Percentiles rank a stretch among this genome's conserved stretches.
These are phyloP conservation scores for Leersia perrieri DNA, from an alignment of 176 grass and related monocot species.

Conservation along the genomic window DNA sequence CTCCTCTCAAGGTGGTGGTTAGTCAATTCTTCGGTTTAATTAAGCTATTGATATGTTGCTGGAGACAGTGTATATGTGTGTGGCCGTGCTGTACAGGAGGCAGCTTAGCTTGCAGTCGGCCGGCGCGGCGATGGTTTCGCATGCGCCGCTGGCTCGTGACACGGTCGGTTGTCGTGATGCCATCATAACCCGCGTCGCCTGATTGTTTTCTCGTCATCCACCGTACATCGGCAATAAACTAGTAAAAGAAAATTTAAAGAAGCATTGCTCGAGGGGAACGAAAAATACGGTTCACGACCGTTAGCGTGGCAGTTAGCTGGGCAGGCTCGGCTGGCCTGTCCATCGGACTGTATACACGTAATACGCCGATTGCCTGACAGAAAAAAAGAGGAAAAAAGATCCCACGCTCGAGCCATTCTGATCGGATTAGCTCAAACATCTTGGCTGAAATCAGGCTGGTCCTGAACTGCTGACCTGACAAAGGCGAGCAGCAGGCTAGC, in stretches of 20 bases:
- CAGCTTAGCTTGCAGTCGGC: too few relatives aligned
- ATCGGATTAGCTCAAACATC: background rate
- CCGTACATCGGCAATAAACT: background rate
- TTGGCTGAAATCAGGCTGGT: background rate
- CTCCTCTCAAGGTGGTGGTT: background rate
- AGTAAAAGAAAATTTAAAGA: too few relatives aligned
- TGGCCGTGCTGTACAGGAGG: background rate
- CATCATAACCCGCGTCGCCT: background rate
- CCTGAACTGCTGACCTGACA: too few relatives aligned
- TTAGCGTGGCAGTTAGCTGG: background rate
- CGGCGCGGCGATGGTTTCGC: background rate
- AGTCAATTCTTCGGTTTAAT: background rate
- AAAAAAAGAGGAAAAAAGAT: too few relatives aligned
- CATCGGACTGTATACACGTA: too few relatives aligned
- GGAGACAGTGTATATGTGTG: background rate
- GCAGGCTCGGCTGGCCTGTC: background rate
- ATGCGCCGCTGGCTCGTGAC: conserved; percentile 10
- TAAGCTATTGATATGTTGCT: background rate
- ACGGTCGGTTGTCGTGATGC: background rate
- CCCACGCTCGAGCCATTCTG: too few relatives aligned
- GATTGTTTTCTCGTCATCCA: background rate
- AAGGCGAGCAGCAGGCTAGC: background rate
- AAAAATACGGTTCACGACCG: background rate
- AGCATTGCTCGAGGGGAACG: background rate
- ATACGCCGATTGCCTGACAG: too few relatives aligned